Base-by-base conservation (phyloP, 2,329 filamentous ascomycete species). In the Ascocoryne sarcoides region DNA sequence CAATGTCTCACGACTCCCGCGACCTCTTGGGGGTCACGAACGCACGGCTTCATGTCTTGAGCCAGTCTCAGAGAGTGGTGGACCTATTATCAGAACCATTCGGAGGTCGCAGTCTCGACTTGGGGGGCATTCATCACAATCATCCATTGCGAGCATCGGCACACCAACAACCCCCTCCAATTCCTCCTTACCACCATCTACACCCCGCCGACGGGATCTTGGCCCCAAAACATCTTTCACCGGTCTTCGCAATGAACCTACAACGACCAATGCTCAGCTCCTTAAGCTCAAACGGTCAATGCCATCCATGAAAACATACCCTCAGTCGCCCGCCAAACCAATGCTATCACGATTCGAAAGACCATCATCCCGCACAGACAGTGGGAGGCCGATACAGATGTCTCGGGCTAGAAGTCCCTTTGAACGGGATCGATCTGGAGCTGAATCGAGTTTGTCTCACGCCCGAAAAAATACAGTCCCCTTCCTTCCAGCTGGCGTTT, bases 1-100 rank as follows among this genome's bases (percentile, higher is more conserved):
- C 9, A 65, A 60, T 15, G 40, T 59, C 20, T 92, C 88, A 23
- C 81, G 88, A 42, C 82, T 95, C 45, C 88, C 90, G 28, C 77
- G 88, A 37, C 82, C 89, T 26, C 70, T 82, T 40, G 63, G 63
- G 26, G 71, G 70, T 44, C 80, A 84, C 60, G 82, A 86, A 56
- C 73, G 82, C 39, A 75, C 80, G 4, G 75, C 78, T 51, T 84
- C 84, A 9, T 81, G 82, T 14, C 71, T 96, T n/a, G 90, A 94
- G 58, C 88, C 90, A 16, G 88, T 96, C 4, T 93, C 87, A 29
- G 90, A 96, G 64, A 88, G 80, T 49, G 88, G 88, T 37, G 86
- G 80, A 3, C 77, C 84, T 15, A 74, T 84, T 35, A 66, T 69
- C 31, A 75, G 71, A 45, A 65, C 67, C 12, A 70, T 69, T 48